Conservation (phyloP, 345 rosid species). For the Arabidopsis arenosa region DNA sequence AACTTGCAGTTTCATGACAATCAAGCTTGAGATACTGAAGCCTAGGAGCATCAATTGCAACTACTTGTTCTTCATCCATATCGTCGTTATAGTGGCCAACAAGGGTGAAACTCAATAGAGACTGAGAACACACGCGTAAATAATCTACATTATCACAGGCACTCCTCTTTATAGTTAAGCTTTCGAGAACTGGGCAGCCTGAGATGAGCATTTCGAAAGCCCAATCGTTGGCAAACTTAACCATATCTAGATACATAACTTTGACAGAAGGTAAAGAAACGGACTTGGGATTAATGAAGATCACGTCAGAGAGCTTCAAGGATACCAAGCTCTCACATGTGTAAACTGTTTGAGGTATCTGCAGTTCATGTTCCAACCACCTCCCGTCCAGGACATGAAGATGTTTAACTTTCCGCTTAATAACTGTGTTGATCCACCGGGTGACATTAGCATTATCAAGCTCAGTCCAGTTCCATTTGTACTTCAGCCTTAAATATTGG, state of each 20-base stretch:
- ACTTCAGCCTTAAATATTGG: background rate
- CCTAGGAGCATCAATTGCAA: background rate
- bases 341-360: background rate
- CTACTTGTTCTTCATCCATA: background rate
- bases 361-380: background rate
- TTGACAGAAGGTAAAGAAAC: too few species aligned
- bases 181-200: conserved; percentile 9
- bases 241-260: background rate
- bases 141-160: background rate
- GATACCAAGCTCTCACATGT: conserved; percentile 10
- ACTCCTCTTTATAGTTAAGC: background rate
- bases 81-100: background rate
- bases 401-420: conserved; percentile 3
- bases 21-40: background rate
- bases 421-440: conserved; percentile 9
- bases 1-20: background rate
- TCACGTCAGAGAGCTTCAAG: background rate
- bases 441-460: background rate
- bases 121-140: too few species aligned
- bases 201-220: background rate
- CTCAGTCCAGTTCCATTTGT: background rate
- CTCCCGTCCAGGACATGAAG: background rate
- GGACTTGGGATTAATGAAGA: background rate
- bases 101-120: too few species aligned
- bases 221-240: background rate